phyloP scores from a whole-genome alignment of 352 stramenopile species.

The Albugo candida region DNA sequence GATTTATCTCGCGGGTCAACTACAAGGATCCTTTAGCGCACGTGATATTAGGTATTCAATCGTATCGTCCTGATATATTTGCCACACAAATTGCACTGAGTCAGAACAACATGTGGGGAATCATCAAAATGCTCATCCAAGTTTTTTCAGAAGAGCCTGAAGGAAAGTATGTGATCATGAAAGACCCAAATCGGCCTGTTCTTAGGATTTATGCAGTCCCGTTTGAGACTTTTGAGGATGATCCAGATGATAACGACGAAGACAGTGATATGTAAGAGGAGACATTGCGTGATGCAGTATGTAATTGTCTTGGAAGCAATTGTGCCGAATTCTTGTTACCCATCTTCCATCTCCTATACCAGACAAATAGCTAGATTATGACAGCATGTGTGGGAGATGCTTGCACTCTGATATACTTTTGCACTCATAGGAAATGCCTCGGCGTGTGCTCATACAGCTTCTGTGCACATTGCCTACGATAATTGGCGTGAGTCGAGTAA shows the following conservation, averaged over 20 bases:
- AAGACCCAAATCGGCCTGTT: conserved; percentile 95
- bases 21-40: conserved; percentile 93
- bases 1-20: conserved; percentile 87
- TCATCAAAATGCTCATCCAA: conserved; percentile 88
- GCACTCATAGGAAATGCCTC: no score
- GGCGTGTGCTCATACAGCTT: no score
- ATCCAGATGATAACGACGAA: conserved; percentile 46
- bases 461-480: no score
- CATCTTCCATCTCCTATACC: no score
- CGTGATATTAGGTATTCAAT: conserved; percentile 89
- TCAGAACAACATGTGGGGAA: conserved; percentile 97
- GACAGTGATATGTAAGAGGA: conserved; percentile 25
- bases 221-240: conserved; percentile 88
- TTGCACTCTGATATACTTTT: no score
- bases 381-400: no score
- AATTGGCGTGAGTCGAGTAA: no score
- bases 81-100: conserved; percentile 93
- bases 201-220: conserved; percentile 94
- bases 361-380: no score
- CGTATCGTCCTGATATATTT: conserved; percentile 94
- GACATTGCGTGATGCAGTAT: conserved; percentile 6
- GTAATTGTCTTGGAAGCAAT: no score
- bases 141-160: conserved; percentile 88
- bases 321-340: no score
- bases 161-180: conserved; percentile 97